Percentiles rank a stretch among this genome's conserved stretches.
Conservation (phyloP, 2,329 filamentous ascomycete genomes). For the Colletotrichum echinochloae region DNA sequence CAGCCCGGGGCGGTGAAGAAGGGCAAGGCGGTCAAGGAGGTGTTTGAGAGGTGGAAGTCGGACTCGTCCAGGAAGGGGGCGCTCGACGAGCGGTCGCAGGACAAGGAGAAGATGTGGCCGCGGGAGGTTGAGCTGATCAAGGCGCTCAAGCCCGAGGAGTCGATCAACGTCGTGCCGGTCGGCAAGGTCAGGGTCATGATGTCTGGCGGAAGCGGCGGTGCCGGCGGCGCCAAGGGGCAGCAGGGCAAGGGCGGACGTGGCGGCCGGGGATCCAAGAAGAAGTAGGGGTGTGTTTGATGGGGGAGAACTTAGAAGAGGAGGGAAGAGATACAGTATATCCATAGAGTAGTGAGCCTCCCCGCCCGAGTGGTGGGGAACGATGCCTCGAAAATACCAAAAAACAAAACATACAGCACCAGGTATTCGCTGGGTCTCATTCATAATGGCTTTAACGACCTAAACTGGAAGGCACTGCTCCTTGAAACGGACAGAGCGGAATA, state of each 20-base stretch:
- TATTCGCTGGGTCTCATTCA: too few species aligned
- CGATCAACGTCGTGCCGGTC: slow-evolving; percentile 84
- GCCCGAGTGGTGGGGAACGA: too few species aligned
- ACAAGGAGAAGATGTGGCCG: slow-evolving; percentile 84
- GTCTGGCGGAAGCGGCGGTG: slow-evolving; percentile 64
- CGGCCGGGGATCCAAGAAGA: slow-evolving; percentile 59
- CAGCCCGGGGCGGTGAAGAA: slow-evolving; percentile 93
- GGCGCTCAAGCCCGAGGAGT: slow-evolving; percentile 83
- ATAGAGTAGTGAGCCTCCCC: neutral
- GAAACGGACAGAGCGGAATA: too few species aligned
- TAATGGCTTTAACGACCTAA: too few species aligned
- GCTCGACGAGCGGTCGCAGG: slow-evolving; percentile 70
- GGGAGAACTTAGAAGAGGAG: neutral
- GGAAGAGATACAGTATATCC: neutral
- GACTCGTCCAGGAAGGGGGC: slow-evolving; percentile 70
- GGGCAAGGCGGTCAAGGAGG: slow-evolving; percentile 92
- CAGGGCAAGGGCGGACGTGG: slow-evolving; percentile 49
- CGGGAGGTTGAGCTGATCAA: slow-evolving; percentile 87
- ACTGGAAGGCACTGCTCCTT: too few species aligned
- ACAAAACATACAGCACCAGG: too few species aligned
- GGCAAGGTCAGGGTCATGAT: slow-evolving; percentile 85
- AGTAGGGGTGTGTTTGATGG: slow-evolving; percentile 31
- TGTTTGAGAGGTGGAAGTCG: slow-evolving; percentile 82
- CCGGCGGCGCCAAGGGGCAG: slow-evolving; percentile 53
- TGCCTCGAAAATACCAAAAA: too few species aligned